These are phyloP conservation scores for Smittium culicis DNA, from an alignment of 371 early-diverging fungal species.

Conservation along the genomic window DNA sequence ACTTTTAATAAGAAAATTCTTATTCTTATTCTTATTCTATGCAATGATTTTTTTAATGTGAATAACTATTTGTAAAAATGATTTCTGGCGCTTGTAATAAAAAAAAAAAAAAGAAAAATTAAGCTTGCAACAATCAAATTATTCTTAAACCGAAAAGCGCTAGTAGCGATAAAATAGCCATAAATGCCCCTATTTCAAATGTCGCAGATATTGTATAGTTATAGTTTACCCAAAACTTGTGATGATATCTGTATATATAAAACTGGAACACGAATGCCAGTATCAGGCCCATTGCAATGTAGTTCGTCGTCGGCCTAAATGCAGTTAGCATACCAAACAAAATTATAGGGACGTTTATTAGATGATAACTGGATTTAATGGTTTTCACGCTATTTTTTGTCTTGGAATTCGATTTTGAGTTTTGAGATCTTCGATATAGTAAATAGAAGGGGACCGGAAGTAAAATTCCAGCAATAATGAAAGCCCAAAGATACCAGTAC, in stretches of 20 bases:
- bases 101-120: too few relatives aligned
- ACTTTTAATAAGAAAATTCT: too few relatives aligned
- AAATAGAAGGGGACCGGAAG: slow-evolving; percentile 39
- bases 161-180: too few relatives aligned
- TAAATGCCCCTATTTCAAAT: background rate
- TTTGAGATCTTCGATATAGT: slow-evolving; percentile 15
- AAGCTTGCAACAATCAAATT: too few relatives aligned
- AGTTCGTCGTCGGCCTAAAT: slow-evolving; percentile 24
- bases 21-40: too few relatives aligned
- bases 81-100: too few relatives aligned
- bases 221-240: slow-evolving; percentile 44
- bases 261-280: slow-evolving; percentile 43
- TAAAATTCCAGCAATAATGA: slow-evolving; percentile 40
- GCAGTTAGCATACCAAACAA: slow-evolving; percentile 29
- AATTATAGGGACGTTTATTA: slow-evolving; percentile 43
- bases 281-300: slow-evolving; percentile 38
- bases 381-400: too few relatives aligned
- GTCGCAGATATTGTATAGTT: slow-evolving; percentile 27
- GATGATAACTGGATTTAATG: slow-evolving; percentile 15
- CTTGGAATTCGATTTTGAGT: slow-evolving; percentile 33
- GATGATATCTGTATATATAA: slow-evolving; percentile 31
- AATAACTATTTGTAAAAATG: too few relatives aligned
- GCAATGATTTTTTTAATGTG: too few relatives aligned
- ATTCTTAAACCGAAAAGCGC: too few relatives aligned
- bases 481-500: slow-evolving; percentile 34